Conservation (phyloP, 2,329 filamentous ascomycete species). For the Phialophora verrucosa region DNA sequence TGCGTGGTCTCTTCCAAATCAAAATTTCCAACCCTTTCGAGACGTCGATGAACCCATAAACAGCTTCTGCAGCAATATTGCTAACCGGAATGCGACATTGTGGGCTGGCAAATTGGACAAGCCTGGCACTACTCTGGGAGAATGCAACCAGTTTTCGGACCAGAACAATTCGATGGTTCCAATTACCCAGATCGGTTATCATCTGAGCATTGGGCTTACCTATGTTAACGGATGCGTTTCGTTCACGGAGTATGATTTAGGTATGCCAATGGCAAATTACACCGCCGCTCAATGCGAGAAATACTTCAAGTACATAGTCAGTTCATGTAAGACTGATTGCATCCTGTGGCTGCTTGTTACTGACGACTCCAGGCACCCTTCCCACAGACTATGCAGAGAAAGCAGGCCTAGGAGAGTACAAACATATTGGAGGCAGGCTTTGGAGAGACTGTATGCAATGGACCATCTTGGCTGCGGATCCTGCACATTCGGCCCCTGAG, state of each 20-base stretch:
- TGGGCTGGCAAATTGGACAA: neutral
- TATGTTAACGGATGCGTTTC: neutral
- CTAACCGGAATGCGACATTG: neutral
- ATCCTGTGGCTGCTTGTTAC: neutral
- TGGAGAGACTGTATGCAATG: conserved; percentile 3
- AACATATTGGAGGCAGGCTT: conserved; percentile 1
- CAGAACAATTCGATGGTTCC: neutral
- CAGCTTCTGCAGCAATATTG: conserved; percentile 4
- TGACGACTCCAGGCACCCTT: neutral
- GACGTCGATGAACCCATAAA: conserved; percentile 2
- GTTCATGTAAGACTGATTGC: neutral
- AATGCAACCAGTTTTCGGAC: conserved; percentile 1
- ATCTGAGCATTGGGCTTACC: neutral
- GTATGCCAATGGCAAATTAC: neutral
- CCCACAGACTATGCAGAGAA: neutral
- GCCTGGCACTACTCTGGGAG: neutral
- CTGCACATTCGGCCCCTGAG: neutral
- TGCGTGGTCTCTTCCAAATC: neutral
- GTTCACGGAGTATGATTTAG: neutral
- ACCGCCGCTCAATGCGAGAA: neutral
- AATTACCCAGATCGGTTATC: neutral
- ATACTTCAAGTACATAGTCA: neutral
- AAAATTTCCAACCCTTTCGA: neutral
- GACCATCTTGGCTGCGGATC: neutral
- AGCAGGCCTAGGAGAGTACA: neutral